phyloP scores from a whole-genome alignment of 1,284 basidiomycete species.

The Rhodotorula sp. region DNA sequence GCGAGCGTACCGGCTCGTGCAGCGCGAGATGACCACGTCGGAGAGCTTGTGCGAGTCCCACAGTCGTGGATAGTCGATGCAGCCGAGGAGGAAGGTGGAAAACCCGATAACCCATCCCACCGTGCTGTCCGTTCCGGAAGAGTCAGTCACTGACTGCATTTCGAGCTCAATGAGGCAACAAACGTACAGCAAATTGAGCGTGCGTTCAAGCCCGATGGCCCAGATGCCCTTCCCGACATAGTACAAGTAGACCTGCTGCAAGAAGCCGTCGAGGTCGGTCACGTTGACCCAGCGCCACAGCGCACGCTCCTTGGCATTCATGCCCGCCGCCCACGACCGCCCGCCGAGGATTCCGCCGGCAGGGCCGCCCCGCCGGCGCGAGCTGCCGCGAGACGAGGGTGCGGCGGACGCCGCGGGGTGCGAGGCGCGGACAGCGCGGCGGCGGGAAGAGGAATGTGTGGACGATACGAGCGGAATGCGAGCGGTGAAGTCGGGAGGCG shows the following conservation, averaged over 20 bases:
- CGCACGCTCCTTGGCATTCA: conserved; percentile 66
- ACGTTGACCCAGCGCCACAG: conserved; percentile 99
- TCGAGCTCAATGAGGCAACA: too few species aligned
- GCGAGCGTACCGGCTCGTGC: conserved; percentile 69
- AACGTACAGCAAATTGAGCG: conserved; percentile 86
- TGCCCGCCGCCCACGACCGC: background rate
- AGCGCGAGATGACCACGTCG: conserved; percentile 76
- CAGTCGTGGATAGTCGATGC: conserved; percentile 83
- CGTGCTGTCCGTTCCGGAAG: conserved; percentile 61
- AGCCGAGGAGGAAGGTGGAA: conserved; percentile 91
- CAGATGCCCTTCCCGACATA: conserved; percentile 95
- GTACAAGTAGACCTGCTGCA: conserved; percentile 81
- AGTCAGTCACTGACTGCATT: background rate
- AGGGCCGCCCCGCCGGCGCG: conserved; percentile 1
- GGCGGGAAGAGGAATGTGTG: background rate
- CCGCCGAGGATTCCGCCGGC: conserved; percentile 23
- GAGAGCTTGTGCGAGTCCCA: conserved; percentile 60
- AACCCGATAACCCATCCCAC: conserved; percentile 96
- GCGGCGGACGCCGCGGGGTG: background rate
- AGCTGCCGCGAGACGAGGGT: background rate
- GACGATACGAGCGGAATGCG: conserved; percentile 29
- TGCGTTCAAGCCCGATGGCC: conserved; percentile 83
- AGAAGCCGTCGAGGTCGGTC: conserved; percentile 88
- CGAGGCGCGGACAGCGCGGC: background rate
- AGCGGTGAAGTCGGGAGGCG: conserved; percentile 39